Conservation (phyloP, 2,329 filamentous ascomycete genomes). For the Cercospora zeae-maydis region DNA sequence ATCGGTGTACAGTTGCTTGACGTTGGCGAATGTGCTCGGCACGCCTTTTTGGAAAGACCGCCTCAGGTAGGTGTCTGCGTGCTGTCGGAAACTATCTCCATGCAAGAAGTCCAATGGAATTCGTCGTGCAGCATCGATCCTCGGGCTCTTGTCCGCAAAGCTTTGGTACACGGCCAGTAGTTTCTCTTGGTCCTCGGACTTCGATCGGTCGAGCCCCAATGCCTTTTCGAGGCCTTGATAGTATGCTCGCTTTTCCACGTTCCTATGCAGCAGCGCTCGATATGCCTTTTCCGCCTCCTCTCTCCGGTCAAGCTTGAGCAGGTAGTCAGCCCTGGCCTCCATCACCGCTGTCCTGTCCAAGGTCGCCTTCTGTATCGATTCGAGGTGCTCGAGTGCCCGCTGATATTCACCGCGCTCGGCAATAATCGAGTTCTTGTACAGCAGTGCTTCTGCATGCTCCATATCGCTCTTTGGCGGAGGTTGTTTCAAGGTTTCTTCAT, state of each 20-base stretch:
- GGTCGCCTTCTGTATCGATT: constrained; percentile 70
- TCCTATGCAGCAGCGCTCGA: constrained; percentile 74
- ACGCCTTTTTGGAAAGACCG: constrained; percentile 88
- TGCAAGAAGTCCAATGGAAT: constrained; percentile 86
- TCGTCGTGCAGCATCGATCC: constrained; percentile 78
- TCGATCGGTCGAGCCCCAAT: constrained; percentile 60
- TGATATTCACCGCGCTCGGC: constrained; percentile 81
- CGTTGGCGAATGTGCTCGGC: constrained; percentile 92
- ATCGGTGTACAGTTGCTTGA: constrained; percentile 88
- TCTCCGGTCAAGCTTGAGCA: constrained; percentile 70
- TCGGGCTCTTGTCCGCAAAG: constrained; percentile 75
- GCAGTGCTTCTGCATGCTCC: constrained; percentile 86
- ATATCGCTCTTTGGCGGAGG: constrained; percentile 73
- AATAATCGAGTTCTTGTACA: constrained; percentile 96
- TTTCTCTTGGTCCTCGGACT: constrained; percentile 63
- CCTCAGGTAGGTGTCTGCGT: constrained; percentile 74
- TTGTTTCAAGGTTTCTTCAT: constrained; percentile 86
- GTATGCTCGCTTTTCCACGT: constrained; percentile 81
- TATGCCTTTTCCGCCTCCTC: constrained; percentile 81
- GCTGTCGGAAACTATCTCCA: constrained; percentile 74
- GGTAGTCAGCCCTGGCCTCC: constrained; percentile 81
- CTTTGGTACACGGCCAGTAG: constrained; percentile 75
- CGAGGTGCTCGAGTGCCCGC: constrained; percentile 80
- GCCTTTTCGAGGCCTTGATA: constrained; percentile 73
- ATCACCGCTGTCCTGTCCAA: constrained; percentile 80